Evolutionary conservation across 768 basidiomycete genomes (phyloP).

Genomic region (Solioccasus polychromus): DNA sequence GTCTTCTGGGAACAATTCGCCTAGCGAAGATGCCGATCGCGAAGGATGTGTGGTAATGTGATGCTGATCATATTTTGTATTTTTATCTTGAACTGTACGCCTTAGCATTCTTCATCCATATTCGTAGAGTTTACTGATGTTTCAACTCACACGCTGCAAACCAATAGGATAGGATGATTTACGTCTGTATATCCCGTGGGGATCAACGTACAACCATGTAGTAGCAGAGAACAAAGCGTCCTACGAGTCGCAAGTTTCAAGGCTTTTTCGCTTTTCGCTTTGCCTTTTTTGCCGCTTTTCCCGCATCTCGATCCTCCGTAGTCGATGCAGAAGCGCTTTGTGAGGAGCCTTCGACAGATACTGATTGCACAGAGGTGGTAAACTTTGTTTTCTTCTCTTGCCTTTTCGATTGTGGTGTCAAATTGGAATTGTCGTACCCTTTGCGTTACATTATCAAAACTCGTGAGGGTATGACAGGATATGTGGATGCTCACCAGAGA

Average conservation of each 20-base stretch:
- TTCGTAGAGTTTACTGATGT: slow-evolving; percentile 11
- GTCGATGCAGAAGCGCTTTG: slow-evolving; percentile 21
- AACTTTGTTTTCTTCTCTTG: slow-evolving; percentile 11
- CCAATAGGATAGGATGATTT: slow-evolving; percentile 11
- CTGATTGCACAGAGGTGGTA: not conserved
- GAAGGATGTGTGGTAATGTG: slow-evolving; percentile 74
- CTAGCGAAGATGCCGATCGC: slow-evolving; percentile 43
- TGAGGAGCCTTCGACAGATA: slow-evolving; percentile 7
- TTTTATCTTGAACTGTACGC: slow-evolving; percentile 25
- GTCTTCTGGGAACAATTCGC: slow-evolving; percentile 49
- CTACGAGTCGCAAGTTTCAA: slow-evolving; percentile 10
- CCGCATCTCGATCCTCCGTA: slow-evolving; percentile 22
- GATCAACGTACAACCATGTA: slow-evolving; percentile 16
- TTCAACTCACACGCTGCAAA: slow-evolving; percentile 15
- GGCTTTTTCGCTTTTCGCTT: slow-evolving; percentile 32
- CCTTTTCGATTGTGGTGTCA: not conserved
- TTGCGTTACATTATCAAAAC: slow-evolving; percentile 11
- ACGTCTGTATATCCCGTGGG: slow-evolving; percentile 13
- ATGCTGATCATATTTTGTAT: slow-evolving; percentile 22
- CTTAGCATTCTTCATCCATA: slow-evolving; percentile 21
- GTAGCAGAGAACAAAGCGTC: not conserved
- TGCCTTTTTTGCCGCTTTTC: slow-evolving; percentile 33
- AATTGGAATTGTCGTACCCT: slow-evolving; percentile 30
- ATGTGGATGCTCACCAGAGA: slow-evolving; percentile 46
- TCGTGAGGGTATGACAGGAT: not conserved